A percentile compares a stretch with the other conserved stretches of the same genome.
Conservation (phyloP, 1,284 basidiomycete genomes). For the Boletellus deceptivus region DNA sequence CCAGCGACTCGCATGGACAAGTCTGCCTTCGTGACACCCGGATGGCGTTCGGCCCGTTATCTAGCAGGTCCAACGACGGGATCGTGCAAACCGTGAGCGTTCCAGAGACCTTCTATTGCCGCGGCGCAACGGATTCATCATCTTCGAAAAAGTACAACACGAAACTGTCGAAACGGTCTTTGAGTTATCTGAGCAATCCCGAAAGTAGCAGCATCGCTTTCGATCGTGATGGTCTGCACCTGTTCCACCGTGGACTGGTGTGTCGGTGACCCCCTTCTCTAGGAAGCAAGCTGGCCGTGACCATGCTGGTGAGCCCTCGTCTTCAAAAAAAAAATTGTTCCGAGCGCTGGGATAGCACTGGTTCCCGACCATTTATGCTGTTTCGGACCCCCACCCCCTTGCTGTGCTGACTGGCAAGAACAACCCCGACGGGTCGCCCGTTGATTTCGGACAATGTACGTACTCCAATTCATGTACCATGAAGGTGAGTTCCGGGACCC, state of each 20-base stretch:
- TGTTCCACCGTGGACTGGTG: slow-evolving; percentile 6
- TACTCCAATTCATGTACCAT: slow-evolving; percentile 77
- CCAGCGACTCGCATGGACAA: slow-evolving; percentile 53
- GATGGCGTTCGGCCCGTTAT: slow-evolving; percentile 65
- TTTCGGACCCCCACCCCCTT: slow-evolving; percentile 64
- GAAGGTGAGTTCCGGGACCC: slow-evolving; percentile 47
- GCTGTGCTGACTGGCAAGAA: slow-evolving; percentile 61
- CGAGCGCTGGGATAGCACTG: slow-evolving; percentile 46
- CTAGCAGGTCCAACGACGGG: slow-evolving; percentile 45
- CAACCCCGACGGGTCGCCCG: slow-evolving; percentile 50
- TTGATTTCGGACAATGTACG: slow-evolving; percentile 44
- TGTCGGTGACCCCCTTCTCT: slow-evolving; percentile 10
- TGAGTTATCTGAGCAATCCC: slow-evolving; percentile 47
- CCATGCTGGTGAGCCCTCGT: slow-evolving; percentile 52
- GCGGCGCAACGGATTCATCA: slow-evolving; percentile 11
- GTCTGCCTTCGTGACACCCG: slow-evolving; percentile 70
- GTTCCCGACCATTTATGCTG: slow-evolving; percentile 64
- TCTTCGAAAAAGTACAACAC: slow-evolving; percentile 56
- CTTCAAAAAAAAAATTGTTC: neutral
- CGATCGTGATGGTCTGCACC: slow-evolving; percentile 54
- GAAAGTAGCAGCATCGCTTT: slow-evolving; percentile 66
- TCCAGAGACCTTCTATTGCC: slow-evolving; percentile 1
- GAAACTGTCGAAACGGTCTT: slow-evolving; percentile 47
- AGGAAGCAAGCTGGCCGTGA: slow-evolving; percentile 63
- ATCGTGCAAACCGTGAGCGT: slow-evolving; percentile 49